phyloP scores from a whole-genome alignment of 2,329 filamentous ascomycete genomes.

The Fusarium sp. region DNA sequence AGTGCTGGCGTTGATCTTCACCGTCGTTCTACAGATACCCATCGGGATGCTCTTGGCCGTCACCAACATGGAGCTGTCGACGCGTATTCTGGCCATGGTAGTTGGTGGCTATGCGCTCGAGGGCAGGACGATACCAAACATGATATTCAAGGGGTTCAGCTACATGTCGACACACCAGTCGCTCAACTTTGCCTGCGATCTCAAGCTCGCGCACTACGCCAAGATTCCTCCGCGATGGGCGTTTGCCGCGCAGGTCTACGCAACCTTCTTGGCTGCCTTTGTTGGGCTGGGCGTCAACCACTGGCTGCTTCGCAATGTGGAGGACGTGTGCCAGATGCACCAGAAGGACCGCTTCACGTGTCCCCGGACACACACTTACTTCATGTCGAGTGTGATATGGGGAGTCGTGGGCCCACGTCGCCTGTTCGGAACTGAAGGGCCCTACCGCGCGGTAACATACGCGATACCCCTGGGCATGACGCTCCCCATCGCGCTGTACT shows the following conservation, averaged over 20 bases:
- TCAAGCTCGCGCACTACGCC: slow-evolving; percentile 74
- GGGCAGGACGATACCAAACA: slow-evolving; percentile 72
- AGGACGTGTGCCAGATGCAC: slow-evolving; percentile 63
- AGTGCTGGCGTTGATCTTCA: slow-evolving; percentile 62
- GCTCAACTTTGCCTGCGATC: slow-evolving; percentile 67
- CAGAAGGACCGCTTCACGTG: slow-evolving; percentile 65
- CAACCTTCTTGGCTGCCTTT: slow-evolving; percentile 64
- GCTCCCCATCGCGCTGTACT: slow-evolving; percentile 37
- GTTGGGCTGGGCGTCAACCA: slow-evolving; percentile 70
- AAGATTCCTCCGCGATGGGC: slow-evolving; percentile 64
- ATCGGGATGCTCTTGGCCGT: slow-evolving; percentile 67
- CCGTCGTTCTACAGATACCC: slow-evolving; percentile 63
- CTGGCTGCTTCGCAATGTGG: slow-evolving; percentile 67
- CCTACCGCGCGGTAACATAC: slow-evolving; percentile 38
- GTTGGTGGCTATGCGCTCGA: slow-evolving; percentile 74
- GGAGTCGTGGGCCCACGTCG: slow-evolving; percentile 73
- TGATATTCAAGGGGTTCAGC: slow-evolving; percentile 77
- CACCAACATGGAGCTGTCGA: slow-evolving; percentile 66
- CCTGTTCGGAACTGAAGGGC: slow-evolving; percentile 60
- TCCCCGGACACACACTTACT: slow-evolving; percentile 61
- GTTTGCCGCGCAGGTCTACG: slow-evolving; percentile 65
- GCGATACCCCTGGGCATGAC: slow-evolving; percentile 32
- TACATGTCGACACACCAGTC: slow-evolving; percentile 71
- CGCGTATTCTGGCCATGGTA: slow-evolving; percentile 74
- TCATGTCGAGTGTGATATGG: slow-evolving; percentile 73